These are phyloP conservation scores for Coemansia furcata DNA, from an alignment of 192 early-diverging fungal species.

Conservation along the genomic window DNA sequence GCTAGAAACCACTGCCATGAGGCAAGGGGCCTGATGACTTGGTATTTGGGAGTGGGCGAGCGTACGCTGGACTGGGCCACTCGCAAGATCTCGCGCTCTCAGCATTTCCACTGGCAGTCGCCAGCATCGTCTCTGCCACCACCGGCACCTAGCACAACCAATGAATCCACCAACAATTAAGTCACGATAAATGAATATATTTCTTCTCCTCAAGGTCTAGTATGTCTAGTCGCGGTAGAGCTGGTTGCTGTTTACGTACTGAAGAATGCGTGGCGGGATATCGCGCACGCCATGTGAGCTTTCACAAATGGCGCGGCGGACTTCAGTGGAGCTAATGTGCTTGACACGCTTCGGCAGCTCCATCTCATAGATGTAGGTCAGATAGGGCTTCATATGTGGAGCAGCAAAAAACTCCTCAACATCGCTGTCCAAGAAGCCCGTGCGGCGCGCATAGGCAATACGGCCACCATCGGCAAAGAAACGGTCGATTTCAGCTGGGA, in stretches of 20 bases:
- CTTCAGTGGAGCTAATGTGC: constrained; percentile 42
- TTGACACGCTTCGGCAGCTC: constrained; percentile 42
- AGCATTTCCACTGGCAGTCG: constrained; percentile 18
- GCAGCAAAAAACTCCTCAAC: constrained; percentile 40
- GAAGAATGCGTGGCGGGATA: constrained; percentile 44
- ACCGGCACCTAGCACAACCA: neutral
- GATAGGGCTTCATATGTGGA: constrained; percentile 9
- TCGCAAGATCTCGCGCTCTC: constrained; percentile 19
- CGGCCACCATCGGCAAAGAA: constrained; percentile 59
- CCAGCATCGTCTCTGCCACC: neutral
- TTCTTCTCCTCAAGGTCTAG: no score
- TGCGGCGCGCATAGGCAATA: constrained; percentile 41
- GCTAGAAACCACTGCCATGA: neutral
- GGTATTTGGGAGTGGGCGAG: constrained; percentile 44
- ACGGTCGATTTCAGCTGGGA: constrained; percentile 44
- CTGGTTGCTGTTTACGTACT: constrained; percentile 40
- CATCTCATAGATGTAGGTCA: constrained; percentile 38
- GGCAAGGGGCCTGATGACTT: neutral
- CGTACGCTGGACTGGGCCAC: constrained; percentile 45
- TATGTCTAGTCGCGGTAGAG: constrained; percentile 17
- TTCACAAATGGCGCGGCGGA: constrained; percentile 35
- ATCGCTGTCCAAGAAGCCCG: constrained; percentile 31
- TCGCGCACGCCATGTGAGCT: constrained; percentile 41
- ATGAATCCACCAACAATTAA: neutral
- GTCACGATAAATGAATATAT: neutral